phyloP scores from a whole-genome alignment of 768 basidiomycete species.

The Boletus barrowsii region DNA sequence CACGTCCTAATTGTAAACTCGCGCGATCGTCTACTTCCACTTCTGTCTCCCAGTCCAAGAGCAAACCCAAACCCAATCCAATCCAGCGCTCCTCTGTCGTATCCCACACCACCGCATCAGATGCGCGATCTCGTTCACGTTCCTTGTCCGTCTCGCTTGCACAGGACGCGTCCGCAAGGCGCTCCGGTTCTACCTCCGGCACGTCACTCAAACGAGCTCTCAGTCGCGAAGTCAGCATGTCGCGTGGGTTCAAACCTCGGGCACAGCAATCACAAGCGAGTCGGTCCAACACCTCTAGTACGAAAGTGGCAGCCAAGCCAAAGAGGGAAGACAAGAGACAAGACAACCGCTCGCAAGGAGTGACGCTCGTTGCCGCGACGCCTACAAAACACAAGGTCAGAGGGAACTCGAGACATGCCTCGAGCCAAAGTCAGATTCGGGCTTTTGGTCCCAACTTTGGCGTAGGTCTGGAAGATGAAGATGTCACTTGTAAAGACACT shows the following conservation, averaged over 20 bases:
- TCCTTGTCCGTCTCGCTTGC: conserved; percentile 71
- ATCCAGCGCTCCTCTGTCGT: conserved; percentile 25
- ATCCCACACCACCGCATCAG: conserved; percentile 15
- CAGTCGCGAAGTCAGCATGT: conserved; percentile 78
- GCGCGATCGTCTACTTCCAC: conserved; percentile 10
- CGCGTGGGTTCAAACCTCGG: conserved; percentile 59
- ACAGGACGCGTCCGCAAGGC: conserved; percentile 49
- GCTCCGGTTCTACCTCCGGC: conserved; percentile 32
- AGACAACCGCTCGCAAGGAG: conserved; percentile 7
- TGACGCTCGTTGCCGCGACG: conserved; percentile 53
- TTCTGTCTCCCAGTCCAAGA: conserved; percentile 10
- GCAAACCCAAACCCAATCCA: conserved; percentile 3
- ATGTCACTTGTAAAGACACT: not conserved
- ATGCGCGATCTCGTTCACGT: conserved; percentile 48
- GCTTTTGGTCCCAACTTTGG: conserved; percentile 4
- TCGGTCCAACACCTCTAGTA: conserved; percentile 13
- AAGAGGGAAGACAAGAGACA: conserved; percentile 8
- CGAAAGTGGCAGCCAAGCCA: conserved; percentile 13
- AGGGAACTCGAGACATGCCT: not conserved
- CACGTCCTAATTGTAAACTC: conserved; percentile 13
- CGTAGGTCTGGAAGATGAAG: not conserved
- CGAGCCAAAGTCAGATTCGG: conserved; percentile 10
- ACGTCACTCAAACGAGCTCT: conserved; percentile 51
- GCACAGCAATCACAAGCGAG: conserved; percentile 12
- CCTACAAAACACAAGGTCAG: conserved; percentile 40